A percentile compares a stretch with the other conserved stretches of the same genome.
Conservation (phyloP, 495 filamentous ascomycete species). For the Penicillium canariense region DNA sequence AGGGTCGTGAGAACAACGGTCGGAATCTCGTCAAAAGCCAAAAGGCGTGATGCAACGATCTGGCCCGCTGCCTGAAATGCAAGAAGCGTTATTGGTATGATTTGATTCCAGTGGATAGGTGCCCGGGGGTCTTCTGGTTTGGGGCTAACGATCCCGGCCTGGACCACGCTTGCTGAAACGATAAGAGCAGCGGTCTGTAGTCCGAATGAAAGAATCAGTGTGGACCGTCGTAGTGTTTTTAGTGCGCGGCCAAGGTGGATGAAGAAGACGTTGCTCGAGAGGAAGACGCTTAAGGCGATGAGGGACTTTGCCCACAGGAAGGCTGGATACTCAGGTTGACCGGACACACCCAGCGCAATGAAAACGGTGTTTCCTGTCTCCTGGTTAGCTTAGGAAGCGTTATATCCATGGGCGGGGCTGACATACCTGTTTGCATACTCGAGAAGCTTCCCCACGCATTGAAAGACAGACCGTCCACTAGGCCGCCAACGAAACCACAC, state of each 20-base stretch:
- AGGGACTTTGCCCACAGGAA: slow-evolving; percentile 45
- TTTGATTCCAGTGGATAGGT: slow-evolving; percentile 37
- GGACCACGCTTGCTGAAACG: slow-evolving; percentile 52
- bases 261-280: slow-evolving; percentile 37
- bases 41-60: slow-evolving; percentile 56
- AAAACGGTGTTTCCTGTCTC: slow-evolving; percentile 40
- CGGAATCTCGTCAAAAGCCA: slow-evolving; percentile 66
- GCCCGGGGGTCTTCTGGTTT: slow-evolving; percentile 35
- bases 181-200: slow-evolving; percentile 53
- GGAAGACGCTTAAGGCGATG: slow-evolving; percentile 33
- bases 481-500: slow-evolving; percentile 38
- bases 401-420: neutral
- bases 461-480: slow-evolving; percentile 41
- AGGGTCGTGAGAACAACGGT: slow-evolving; percentile 68
- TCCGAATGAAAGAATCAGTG: slow-evolving; percentile 54
- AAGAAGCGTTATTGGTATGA: slow-evolving; percentile 53
- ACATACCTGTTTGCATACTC: slow-evolving; percentile 56
- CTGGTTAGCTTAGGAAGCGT: neutral
- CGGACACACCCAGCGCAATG: slow-evolving; percentile 37
- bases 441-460: slow-evolving; percentile 55
- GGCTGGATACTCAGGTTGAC: slow-evolving; percentile 35
- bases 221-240: slow-evolving; percentile 43
- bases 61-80: slow-evolving; percentile 70
- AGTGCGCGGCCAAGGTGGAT: slow-evolving; percentile 31
- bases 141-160: slow-evolving; percentile 37